A percentile compares a stretch with the other conserved stretches of the same genome.
phyloP scores from a whole-genome alignment of 176 grass and related monocot genomes.

The Triticum turgidum region DNA sequence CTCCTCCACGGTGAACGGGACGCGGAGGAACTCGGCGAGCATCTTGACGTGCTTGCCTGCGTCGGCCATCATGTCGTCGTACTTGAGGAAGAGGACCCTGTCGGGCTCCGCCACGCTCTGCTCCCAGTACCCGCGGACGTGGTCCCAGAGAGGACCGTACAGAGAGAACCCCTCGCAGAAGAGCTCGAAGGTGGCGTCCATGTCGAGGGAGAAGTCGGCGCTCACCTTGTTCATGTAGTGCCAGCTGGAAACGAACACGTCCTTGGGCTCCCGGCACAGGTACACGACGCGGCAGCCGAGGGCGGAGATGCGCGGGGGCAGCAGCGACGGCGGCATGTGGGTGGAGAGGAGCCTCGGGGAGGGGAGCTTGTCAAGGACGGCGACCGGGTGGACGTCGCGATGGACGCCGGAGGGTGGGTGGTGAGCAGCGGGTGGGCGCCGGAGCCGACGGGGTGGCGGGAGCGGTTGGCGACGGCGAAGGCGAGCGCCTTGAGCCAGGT shows the following conservation, averaged over 20 bases:
- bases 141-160: not conserved
- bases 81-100: constrained; percentile 21
- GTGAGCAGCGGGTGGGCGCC: not conserved
- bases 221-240: not conserved
- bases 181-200: not conserved
- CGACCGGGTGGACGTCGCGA: not conserved
- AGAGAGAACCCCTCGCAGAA: not conserved
- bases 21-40: constrained; percentile 17
- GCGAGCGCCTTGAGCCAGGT: constrained; percentile 46
- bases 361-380: not conserved
- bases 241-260: constrained; percentile 19
- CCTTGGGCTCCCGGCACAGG: constrained; percentile 25
- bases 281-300: constrained; percentile 18
- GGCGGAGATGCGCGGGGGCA: not conserved
- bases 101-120: not conserved
- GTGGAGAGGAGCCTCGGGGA: constrained; percentile 26
- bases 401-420: not conserved
- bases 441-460: not conserved
- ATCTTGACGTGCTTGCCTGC: not conserved
- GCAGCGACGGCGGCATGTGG: not conserved
- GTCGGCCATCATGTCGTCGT: constrained; percentile 1
- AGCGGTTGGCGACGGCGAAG: constrained; percentile 14
- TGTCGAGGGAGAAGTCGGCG: not conserved
- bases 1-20: not conserved
- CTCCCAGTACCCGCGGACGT: not conserved